These are phyloP conservation scores for Microsporum canis DNA, from an alignment of 2,329 filamentous ascomycete genomes.

Conservation along the genomic window DNA sequence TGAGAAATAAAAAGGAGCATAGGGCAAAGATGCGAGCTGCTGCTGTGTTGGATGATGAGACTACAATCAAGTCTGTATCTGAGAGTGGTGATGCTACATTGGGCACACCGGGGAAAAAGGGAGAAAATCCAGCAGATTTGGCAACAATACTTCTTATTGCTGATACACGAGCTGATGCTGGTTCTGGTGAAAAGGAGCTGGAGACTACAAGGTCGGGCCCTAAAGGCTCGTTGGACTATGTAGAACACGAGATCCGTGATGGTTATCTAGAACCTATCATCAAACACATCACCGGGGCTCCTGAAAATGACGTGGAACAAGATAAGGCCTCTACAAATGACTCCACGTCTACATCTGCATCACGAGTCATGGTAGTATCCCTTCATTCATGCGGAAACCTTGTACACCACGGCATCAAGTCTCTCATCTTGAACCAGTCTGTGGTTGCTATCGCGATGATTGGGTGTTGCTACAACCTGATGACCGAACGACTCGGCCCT, in stretches of 20 bases:
- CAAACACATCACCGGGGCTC: conserved; percentile 24
- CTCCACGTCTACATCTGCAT: conserved; percentile 19
- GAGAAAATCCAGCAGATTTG: conserved; percentile 1
- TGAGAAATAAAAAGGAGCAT: conserved; percentile 65
- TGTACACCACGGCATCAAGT: conserved; percentile 86
- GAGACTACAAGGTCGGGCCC: conserved; percentile 4
- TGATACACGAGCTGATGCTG: background rate
- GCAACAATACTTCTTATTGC: conserved; percentile 6
- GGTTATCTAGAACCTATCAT: conserved; percentile 34
- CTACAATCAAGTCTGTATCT: background rate
- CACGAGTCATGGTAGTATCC: conserved; percentile 71
- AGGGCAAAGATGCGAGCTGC: conserved; percentile 5
- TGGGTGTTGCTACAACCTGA: conserved; percentile 93
- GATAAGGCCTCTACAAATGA: conserved; percentile 17
- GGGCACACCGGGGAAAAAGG: background rate
- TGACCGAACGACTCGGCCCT: conserved; percentile 80
- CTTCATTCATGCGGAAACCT: conserved; percentile 96
- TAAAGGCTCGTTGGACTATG: conserved; percentile 31
- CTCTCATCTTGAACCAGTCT: conserved; percentile 68
- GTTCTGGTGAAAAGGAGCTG: background rate
- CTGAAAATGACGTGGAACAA: conserved; percentile 9
- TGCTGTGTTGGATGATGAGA: background rate
- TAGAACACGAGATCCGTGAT: conserved; percentile 36
- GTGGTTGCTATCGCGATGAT: conserved; percentile 90
- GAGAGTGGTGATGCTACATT: no score